Evolutionary conservation across 169 alveolate genomes (phyloP), one percentile per base, ranked within the genome.

Genomic region (Plasmodium yoelii): DNA sequence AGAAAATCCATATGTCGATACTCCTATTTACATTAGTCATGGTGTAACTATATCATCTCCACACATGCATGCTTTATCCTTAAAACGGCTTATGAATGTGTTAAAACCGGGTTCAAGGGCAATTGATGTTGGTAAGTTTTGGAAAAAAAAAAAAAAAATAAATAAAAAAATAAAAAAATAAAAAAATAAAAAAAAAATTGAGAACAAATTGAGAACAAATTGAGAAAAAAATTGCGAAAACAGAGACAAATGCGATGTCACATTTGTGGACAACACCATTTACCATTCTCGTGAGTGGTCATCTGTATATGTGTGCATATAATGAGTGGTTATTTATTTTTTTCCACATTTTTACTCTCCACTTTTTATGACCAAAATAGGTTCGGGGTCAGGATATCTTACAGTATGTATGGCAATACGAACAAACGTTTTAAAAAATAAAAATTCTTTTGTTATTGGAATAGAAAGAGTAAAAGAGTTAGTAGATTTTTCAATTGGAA

Each of bases 341-440:
- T 22, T 22, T 22, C 26, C 26, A 22, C n/a, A n/a, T 26, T 8
- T 13, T 3, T 24, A n/a, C 26, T 12, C 5, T 53, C 34, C 42
- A 13, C 12, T 22, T 46, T 46, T 2, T 0, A n/a, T 7, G 12
- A 49, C 13, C n/a, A 18, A 8, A 9, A 56, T 47, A 84, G 91
- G 91, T 0, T 84, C 91, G 13, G 91, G 91, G 3, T 84, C 91
- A 4, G 91, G 91, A 22, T 84, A 84, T 53, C 19, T 84, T 26
- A 84, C 91, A 5, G 91, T 84, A 12, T 84, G 91, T 51, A 84
- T 84, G 91, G 91, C 91, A 4, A 70, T 84, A 39, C 57, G 86
- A 7, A 68, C 65, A n/a, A 69, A 84, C 15, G 91, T 84, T 2
- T 53, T 84, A 7, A 74, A 84, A 49, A 84, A 84, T 63, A 84